These are phyloP conservation scores for Mucor velutinosus DNA, from an alignment of 371 early-diverging fungal genomes.

Conservation along the genomic window DNA sequence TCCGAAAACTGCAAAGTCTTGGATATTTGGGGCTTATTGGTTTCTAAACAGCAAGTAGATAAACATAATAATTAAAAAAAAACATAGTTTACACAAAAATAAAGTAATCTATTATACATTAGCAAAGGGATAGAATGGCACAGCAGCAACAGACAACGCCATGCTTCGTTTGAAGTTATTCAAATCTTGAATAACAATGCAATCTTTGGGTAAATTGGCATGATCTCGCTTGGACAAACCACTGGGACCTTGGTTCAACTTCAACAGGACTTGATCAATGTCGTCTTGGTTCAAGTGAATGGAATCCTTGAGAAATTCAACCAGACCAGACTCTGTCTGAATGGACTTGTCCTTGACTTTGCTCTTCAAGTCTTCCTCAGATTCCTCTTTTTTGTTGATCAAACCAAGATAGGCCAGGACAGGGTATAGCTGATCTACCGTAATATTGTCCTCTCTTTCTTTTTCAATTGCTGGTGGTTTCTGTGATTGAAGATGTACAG, in stretches of 20 bases:
- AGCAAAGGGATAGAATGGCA: constrained; percentile 39
- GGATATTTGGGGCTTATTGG: not conserved
- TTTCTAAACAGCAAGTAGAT: not conserved
- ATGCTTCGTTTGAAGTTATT: constrained; percentile 62
- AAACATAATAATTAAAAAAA: not conserved
- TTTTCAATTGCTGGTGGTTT: constrained; percentile 22
- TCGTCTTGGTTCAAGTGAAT: constrained; percentile 17
- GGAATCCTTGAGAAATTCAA: constrained; percentile 1
- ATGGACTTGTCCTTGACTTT: constrained; percentile 3
- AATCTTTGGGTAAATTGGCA: constrained; percentile 40
- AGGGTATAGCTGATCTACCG: constrained; percentile 24
- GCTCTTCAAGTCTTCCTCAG: constrained; percentile 22
- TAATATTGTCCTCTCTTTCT: constrained; percentile 12
- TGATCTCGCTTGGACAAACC: constrained; percentile 28
- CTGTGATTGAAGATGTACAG: constrained; percentile 69
- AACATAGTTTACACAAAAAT: not conserved
- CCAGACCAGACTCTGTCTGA: constrained; percentile 16
- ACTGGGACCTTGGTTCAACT: constrained; percentile 26
- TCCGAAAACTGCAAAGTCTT: too few relatives aligned
- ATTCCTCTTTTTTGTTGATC: constrained; percentile 4
- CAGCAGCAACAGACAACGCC: constrained; percentile 59
- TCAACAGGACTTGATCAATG: constrained; percentile 13
- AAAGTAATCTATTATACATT: constrained; percentile 6
- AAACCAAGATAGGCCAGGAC: constrained; percentile 4
- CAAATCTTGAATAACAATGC: constrained; percentile 48